A percentile compares a stretch with the other conserved stretches of the same genome.
phyloP scores from a whole-genome alignment of 2,329 filamentous ascomycete genomes.

The Microascus cirrosus region DNA sequence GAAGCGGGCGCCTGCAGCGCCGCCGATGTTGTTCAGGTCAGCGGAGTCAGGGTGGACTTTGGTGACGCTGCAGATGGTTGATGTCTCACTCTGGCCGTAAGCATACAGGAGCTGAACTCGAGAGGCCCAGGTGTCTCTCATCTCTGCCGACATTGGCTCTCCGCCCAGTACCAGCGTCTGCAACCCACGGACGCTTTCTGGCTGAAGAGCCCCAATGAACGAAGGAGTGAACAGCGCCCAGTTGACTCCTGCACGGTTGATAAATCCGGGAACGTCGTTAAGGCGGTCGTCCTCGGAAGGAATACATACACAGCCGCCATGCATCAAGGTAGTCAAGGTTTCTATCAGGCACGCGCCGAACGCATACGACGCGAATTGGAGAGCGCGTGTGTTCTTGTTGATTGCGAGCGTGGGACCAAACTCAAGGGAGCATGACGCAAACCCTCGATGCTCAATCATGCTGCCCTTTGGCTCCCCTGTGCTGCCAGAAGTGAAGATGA shows the following conservation, averaged over 20 bases:
- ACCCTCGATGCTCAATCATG: background rate
- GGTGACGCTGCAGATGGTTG: too few relatives aligned
- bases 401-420: background rate
- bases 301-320: conserved; percentile 19
- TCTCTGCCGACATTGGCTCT: background rate
- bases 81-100: too few relatives aligned
- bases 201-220: background rate
- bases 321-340: conserved; percentile 11
- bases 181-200: background rate
- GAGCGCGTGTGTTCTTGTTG: background rate
- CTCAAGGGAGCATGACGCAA: conserved; percentile 8
- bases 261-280: conserved; percentile 15
- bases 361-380: background rate
- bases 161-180: background rate
- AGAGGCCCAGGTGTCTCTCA: too few relatives aligned
- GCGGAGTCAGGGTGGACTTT: too few relatives aligned
- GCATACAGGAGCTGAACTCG: too few relatives aligned
- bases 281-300: conserved; percentile 26
- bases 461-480: background rate
- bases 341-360: conserved; percentile 15
- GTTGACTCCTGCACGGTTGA: background rate
- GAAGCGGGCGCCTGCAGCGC: too few relatives aligned
- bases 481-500: background rate
- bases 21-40: too few relatives aligned
- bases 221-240: background rate